Base-by-base conservation (phyloP, 176 grass and related monocot species). In the Ampelocalamus luodianensis region DNA sequence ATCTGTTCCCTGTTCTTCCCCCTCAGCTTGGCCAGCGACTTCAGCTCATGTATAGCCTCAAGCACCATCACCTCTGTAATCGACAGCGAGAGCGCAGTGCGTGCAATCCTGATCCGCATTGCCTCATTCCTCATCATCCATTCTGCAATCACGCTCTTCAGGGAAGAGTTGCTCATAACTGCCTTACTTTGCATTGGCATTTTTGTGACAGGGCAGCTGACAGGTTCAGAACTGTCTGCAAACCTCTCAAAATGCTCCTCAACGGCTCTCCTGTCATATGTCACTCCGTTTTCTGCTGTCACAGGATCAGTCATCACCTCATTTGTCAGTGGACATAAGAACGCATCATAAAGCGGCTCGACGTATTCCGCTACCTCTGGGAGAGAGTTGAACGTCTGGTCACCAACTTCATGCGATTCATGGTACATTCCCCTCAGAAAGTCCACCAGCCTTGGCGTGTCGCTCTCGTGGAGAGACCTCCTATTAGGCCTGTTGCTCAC, bases 261-360 rank as follows among this genome's bases (percentile, higher is more conserved):
- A 81, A 95, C 95, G 43, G 85, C 93, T 59, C 78, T 93, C 87
- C 93, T 95, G 77, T 98, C 95, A 80, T 85, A 98, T 80, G 95
- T 98, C 60, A 92, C 86, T 32, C 95, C 91, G 27, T 83, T 83
- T 29, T 92, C 93, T 45, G 74, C 90, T 4, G 68, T 93, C 58
- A 92, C 95, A 44, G 95, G 95, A 82, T 95, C 93, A 60, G 68
- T 74, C 95, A 98, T 98, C 65, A 93, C 79, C 58, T 88, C 90
- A 79, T 95, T 95, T 69, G 89, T 92, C 32, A 98, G 61, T 63
- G 95, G 89, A 77, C 95, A 98, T 55, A 98, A 89, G 80, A 98
- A 95, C 2, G 89, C 85, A 69, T 90, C 89, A 61, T 95, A 98
- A 49, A 93, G 34, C 12, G 95, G 95, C 14, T 98, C 89, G 0